A percentile compares a stretch with the other conserved stretches of the same genome.
These are phyloP conservation scores for Colletotrichum phormii DNA, from an alignment of 2,329 filamentous ascomycete species.

Conservation along the genomic window DNA sequence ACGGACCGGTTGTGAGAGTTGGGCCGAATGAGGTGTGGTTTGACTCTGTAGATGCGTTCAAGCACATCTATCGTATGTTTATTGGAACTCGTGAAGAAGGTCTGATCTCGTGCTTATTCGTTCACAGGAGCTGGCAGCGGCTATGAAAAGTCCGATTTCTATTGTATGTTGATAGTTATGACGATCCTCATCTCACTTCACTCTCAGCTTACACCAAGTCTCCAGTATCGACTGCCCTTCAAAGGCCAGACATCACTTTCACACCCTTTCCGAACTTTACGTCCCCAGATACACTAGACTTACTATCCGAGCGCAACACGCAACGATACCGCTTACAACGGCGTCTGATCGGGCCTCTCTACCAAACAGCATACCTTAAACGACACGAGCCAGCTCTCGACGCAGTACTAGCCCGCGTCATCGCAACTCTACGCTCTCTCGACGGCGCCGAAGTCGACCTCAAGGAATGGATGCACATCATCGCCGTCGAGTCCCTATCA, in stretches of 20 bases:
- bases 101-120: not conserved
- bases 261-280: conserved; percentile 40
- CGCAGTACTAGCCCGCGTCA: conserved; percentile 48
- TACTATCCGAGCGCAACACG: conserved; percentile 61
- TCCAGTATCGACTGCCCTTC: conserved; percentile 58
- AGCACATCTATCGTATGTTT: conserved; percentile 58
- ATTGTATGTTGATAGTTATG: conserved; percentile 47
- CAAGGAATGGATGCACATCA: conserved; percentile 68
- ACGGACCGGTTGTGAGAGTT: conserved; percentile 64
- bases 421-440: conserved; percentile 50
- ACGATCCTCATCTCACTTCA: not conserved
- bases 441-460: conserved; percentile 57
- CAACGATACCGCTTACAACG: conserved; percentile 61
- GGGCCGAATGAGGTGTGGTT: conserved; percentile 67
- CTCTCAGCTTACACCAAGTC: not conserved
- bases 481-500: conserved; percentile 63
- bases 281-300: conserved; percentile 58
- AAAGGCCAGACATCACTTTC: conserved; percentile 56
- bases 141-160: conserved; percentile 65
- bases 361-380: conserved; percentile 55
- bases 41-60: conserved; percentile 58
- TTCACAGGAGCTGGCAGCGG: conserved; percentile 56
- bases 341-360: conserved; percentile 61
- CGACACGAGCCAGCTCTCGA: conserved; percentile 57
- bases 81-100: no score